Conservation (phyloP, 305 asterid genomes). For the Solanum hybrid region DNA sequence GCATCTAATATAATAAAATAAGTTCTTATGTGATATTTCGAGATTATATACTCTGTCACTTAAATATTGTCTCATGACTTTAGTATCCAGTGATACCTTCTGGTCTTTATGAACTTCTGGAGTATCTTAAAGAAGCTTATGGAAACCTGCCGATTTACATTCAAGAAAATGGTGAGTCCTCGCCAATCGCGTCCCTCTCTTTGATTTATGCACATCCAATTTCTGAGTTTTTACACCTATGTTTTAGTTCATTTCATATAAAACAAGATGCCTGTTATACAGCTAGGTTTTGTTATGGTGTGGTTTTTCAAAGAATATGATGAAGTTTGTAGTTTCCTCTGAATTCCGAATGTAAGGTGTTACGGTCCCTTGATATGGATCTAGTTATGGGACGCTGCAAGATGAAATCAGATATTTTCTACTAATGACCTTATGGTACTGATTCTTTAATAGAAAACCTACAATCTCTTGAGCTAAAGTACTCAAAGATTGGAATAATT, state of each 20-base stretch:
- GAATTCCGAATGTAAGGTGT: neutral
- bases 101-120: slow-evolving; percentile 5
- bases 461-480: neutral
- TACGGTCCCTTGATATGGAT: neutral
- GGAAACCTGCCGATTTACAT: slow-evolving; percentile 7
- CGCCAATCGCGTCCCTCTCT: neutral
- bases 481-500: neutral
- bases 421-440: neutral
- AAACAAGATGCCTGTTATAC: neutral
- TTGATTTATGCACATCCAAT: neutral
- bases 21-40: neutral
- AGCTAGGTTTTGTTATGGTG: neutral
- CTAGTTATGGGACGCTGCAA: neutral
- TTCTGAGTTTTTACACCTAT: neutral
- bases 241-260: neutral
- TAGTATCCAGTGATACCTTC: slow-evolving; percentile 4
- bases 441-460: neutral
- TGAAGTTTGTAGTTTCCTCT: neutral
- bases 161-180: slow-evolving; percentile 11
- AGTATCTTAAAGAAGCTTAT: slow-evolving; percentile 6
- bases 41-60: neutral
- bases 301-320: neutral
- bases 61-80: neutral
- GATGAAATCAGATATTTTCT: neutral
- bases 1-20: neutral